Base-by-base conservation (phyloP, 306 rosid genomes). In the Rosa chinensis region DNA sequence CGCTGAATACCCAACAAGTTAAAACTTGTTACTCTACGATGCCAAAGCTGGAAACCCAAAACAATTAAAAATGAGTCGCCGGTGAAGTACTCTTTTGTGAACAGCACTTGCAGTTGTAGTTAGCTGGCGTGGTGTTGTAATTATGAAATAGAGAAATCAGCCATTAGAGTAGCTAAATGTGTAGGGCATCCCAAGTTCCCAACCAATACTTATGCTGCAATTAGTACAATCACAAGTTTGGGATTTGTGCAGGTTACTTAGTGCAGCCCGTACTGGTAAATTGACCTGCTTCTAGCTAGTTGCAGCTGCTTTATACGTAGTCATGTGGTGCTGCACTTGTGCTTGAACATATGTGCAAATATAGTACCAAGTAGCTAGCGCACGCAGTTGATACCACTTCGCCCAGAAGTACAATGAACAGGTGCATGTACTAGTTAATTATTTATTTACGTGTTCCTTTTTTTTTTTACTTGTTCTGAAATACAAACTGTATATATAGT, bases 251-350 rank as follows among this genome's bases (percentile, higher is more conserved):
- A 20, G 10, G 62, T 8, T 14, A 21, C 35, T 21, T 32, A 32
- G 62, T 61, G 66, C 66, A 61, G 17, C 39, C 10, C 66, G 17
- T 17, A 23, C 66, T 61, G 66, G 39, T 25, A 7, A 61, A 61
- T 61, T 56, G 63, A n/a, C 63, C 5, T 56, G 66, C 66, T 10
- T 61, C 17, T 61, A 3, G 66, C 35, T 28, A 10, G 16, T 37
- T 59, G 66, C 66, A n/a, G 63, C 32, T n/a, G 63, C 63, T 61
- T 61, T 61, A 25, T 25, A 9, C 66, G 37, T 23, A 23, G 6
- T 61, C 66, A 23, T 61, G 66, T 61, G 66, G 66, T 25, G 66
- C 66, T 61, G 66, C 66, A 10, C 37, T 10, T 59, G 66, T 59
- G 39, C 23, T 23, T 56, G 66, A 61, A 6, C 39, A 59, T 59